These are phyloP conservation scores for Saturnispora silvae DNA, from an alignment of 805 yeast species.

Conservation along the genomic window DNA sequence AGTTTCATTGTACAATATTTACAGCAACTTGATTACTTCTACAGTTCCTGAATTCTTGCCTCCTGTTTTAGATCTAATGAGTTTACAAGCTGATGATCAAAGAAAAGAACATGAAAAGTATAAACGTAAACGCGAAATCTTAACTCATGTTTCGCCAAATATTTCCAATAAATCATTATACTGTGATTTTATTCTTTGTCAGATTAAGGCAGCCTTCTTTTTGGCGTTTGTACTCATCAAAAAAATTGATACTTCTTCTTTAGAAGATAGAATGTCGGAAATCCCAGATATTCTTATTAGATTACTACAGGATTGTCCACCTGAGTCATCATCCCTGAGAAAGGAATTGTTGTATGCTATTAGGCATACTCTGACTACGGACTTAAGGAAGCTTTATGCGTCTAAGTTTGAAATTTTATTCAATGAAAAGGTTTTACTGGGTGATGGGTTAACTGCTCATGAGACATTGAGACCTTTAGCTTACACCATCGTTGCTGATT, in stretches of 20 bases:
- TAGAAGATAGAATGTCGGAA: conserved; percentile 45
- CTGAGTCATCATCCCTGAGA: conserved; percentile 82
- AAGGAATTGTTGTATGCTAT: conserved; percentile 91
- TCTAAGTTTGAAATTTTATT: conserved; percentile 79
- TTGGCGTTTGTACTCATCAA: conserved; percentile 85
- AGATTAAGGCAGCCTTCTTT: conserved; percentile 92
- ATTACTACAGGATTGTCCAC: conserved; percentile 88
- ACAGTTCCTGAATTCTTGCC: conserved; percentile 75
- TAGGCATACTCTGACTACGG: conserved; percentile 87
- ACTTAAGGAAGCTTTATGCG: conserved; percentile 68
- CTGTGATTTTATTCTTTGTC: conserved; percentile 84
- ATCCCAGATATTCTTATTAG: conserved; percentile 86
- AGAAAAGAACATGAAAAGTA: conserved; percentile 49
- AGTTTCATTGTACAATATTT: conserved; percentile 84
- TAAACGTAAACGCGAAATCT: conserved; percentile 44
- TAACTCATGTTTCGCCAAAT: conserved; percentile 63
- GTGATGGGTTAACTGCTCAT: conserved; percentile 84
- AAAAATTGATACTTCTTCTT: conserved; percentile 60
- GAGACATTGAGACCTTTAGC: conserved; percentile 90
- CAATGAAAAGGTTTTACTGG: conserved; percentile 79
- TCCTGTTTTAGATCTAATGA: conserved; percentile 61
- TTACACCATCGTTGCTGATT: conserved; percentile 90
- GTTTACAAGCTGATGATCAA: conserved; percentile 77
- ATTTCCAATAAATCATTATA: conserved; percentile 69
- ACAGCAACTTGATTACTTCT: conserved; percentile 61